Conservation (phyloP, 1,284 basidiomycete species). For the Chiua sp. region DNA sequence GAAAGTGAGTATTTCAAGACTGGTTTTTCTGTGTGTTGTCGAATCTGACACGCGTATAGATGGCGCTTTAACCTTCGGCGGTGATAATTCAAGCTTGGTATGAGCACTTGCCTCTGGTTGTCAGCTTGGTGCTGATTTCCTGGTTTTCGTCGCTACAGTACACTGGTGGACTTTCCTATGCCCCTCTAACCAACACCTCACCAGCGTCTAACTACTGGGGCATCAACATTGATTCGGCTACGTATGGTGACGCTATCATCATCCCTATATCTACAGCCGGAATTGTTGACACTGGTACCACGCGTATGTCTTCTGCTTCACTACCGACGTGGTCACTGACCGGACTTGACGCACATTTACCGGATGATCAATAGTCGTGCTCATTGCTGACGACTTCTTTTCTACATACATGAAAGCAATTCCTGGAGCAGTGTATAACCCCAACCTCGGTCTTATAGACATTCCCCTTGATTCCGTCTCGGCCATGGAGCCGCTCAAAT, state of each 20-base stretch:
- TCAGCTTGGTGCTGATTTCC: background rate
- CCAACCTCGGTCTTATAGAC: background rate
- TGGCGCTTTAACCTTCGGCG: slow-evolving; percentile 33
- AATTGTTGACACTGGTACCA: slow-evolving; percentile 24
- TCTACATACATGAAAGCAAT: background rate
- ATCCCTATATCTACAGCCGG: slow-evolving; percentile 26
- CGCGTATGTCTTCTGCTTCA: slow-evolving; percentile 9
- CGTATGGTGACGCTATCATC: slow-evolving; percentile 18
- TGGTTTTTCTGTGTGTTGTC: background rate
- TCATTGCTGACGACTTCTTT: background rate
- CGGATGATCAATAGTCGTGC: background rate
- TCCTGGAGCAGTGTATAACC: background rate
- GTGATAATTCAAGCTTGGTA: slow-evolving; percentile 22
- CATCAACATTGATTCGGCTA: slow-evolving; percentile 24
- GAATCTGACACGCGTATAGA: slow-evolving; percentile 15
- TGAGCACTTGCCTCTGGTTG: background rate
- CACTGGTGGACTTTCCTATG: slow-evolving; percentile 7
- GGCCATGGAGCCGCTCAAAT: background rate
- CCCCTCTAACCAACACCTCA: slow-evolving; percentile 22
- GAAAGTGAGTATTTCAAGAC: slow-evolving; percentile 17
- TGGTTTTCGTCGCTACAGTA: background rate
- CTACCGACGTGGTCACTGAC: background rate
- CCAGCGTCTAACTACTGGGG: slow-evolving; percentile 33
- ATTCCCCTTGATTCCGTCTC: background rate
- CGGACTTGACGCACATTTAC: background rate